Evolutionary conservation across 2,329 filamentous ascomycete genomes (phyloP).

Genomic region (Colletotrichum karsti): DNA sequence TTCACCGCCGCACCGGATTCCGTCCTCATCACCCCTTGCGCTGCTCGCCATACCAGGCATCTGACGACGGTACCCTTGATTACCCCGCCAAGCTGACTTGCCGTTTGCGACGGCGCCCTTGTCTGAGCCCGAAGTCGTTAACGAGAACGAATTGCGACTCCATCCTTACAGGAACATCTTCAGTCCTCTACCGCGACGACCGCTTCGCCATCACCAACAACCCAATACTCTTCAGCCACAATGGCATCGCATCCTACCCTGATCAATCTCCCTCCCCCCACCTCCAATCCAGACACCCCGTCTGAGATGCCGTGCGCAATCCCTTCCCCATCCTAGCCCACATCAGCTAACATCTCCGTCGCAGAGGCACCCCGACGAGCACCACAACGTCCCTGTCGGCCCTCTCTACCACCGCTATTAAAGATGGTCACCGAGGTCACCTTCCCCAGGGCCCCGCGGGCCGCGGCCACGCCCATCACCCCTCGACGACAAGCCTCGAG

Average conservation of each 20-base stretch:
- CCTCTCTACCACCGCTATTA: conserved; percentile 93
- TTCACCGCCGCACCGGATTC: not conserved
- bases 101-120: conserved; percentile 8
- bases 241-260: conserved; percentile 66
- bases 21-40: too few species aligned
- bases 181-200: not conserved
- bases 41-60: not conserved
- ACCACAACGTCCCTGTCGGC: conserved; percentile 91
- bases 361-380: conserved; percentile 90
- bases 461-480: conserved; percentile 65
- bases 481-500: conserved; percentile 79
- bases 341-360: conserved; percentile 27
- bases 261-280: conserved; percentile 85
- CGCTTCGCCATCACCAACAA: too few species aligned
- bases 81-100: not conserved
- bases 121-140: not conserved
- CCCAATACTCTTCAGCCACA: not conserved
- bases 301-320: conserved; percentile 85
- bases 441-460: conserved; percentile 65
- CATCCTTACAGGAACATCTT: not conserved
- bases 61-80: not conserved
- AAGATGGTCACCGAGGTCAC: conserved; percentile 91
- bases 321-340: not conserved
- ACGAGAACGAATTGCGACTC: not conserved
- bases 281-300: conserved; percentile 85